These are phyloP conservation scores for Lodderomyces parapsilosis DNA, from an alignment of 1,139 yeast species.

Conservation along the genomic window DNA sequence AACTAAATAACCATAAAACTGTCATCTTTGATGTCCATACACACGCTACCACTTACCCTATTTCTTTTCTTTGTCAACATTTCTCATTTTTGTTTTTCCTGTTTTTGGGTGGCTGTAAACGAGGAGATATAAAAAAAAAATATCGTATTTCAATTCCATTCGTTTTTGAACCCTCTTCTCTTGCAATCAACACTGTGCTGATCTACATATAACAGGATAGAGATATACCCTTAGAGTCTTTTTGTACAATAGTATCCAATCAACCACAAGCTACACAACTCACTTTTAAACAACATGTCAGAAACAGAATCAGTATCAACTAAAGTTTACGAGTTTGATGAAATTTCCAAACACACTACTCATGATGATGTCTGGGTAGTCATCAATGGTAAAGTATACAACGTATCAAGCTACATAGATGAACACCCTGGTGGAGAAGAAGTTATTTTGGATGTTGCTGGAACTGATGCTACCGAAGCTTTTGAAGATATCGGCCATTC, in stretches of 20 bases:
- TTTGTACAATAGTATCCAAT: not conserved
- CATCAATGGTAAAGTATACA: slow-evolving; percentile 87
- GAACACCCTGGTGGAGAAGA: slow-evolving; percentile 99
- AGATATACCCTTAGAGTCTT: too few relatives aligned
- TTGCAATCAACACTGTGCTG: not conserved
- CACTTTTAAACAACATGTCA: not conserved
- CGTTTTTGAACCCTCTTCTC: not conserved
- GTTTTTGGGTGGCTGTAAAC: not conserved
- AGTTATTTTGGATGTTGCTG: slow-evolving; percentile 87
- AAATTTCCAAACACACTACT: slow-evolving; percentile 75
- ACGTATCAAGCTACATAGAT: slow-evolving; percentile 78
- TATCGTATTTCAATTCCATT: too few relatives aligned
- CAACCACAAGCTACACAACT: not conserved
- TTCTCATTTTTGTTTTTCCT: not conserved
- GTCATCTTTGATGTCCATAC: too few relatives aligned
- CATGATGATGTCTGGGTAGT: slow-evolving; percentile 87
- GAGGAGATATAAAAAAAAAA: not conserved
- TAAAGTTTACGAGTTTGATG: slow-evolving; percentile 40
- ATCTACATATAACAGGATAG: not conserved
- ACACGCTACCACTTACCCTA: not conserved
- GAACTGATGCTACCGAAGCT: slow-evolving; percentile 90
- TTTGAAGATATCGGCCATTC: slow-evolving; percentile 98
- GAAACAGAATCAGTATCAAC: slow-evolving; percentile 10
- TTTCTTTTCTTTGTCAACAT: not conserved
- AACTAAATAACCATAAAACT: not conserved